Evolutionary conservation across 768 basidiomycete genomes (phyloP).

Genomic region (Fomitopsis pulvina): DNA sequence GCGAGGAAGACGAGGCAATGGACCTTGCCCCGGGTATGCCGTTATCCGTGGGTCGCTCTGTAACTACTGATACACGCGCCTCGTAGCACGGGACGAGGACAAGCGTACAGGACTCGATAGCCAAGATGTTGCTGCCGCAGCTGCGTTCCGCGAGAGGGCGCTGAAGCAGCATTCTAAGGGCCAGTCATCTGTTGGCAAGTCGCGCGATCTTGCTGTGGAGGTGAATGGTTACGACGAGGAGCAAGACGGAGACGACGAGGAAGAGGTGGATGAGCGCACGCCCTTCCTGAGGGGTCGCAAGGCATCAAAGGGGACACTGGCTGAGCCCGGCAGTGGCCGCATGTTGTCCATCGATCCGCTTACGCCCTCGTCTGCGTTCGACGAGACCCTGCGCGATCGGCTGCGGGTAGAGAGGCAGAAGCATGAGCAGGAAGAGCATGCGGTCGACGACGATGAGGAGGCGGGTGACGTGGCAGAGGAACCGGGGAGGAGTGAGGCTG

Average conservation of each 20-base stretch:
- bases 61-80: background rate
- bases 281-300: slow-evolving; percentile 29
- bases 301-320: slow-evolving; percentile 12
- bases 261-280: slow-evolving; percentile 27
- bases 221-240: background rate
- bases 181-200: slow-evolving; percentile 3
- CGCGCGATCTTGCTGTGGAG: slow-evolving; percentile 16
- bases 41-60: background rate
- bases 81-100: slow-evolving; percentile 63
- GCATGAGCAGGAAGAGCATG: slow-evolving; percentile 22
- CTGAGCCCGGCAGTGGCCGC: slow-evolving; percentile 5
- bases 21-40: slow-evolving; percentile 48
- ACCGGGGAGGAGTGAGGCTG: slow-evolving; percentile 10
- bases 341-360: slow-evolving; percentile 77
- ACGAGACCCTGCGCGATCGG: slow-evolving; percentile 73
- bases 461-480: slow-evolving; percentile 24
- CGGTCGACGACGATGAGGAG: slow-evolving; percentile 37
- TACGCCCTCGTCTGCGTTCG: slow-evolving; percentile 76
- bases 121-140: slow-evolving; percentile 74
- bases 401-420: slow-evolving; percentile 32
- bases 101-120: slow-evolving; percentile 71
- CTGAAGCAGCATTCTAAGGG: slow-evolving; percentile 46
- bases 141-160: slow-evolving; percentile 79
- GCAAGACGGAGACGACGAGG: slow-evolving; percentile 18
- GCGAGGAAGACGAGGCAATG: slow-evolving; percentile 82